phyloP scores from a whole-genome alignment of 257 asterid species.

The Solanum sitiens region DNA sequence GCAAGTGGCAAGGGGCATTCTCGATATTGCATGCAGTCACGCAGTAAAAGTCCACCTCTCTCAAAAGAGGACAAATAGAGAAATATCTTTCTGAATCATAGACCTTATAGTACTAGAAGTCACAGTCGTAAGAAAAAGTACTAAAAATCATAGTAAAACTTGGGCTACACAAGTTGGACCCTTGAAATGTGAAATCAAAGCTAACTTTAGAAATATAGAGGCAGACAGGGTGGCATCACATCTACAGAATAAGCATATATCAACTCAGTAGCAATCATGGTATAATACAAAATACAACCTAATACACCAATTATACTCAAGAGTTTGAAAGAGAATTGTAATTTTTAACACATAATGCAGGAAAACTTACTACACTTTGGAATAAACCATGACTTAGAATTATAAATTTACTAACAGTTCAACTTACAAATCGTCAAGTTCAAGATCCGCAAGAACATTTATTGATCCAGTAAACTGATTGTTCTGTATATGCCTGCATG shows the following conservation, averaged over 20 bases:
- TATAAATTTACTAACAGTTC: neutral
- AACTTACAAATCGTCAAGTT: constrained; percentile 49
- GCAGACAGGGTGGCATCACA: neutral
- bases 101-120: neutral
- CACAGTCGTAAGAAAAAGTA: neutral
- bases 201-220: neutral
- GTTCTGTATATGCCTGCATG: constrained; percentile 42
- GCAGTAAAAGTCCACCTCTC: neutral
- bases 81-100: neutral
- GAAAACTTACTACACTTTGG: neutral
- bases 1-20: neutral
- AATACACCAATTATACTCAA: neutral
- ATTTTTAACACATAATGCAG: neutral
- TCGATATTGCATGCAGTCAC: neutral
- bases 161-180: neutral
- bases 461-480: constrained; percentile 50
- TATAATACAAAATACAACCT: neutral
- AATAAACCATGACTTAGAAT: neutral
- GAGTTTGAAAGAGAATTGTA: neutral
- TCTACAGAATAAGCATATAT: neutral
- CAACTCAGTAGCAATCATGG: neutral
- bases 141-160: neutral
- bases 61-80: neutral
- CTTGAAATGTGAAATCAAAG: neutral
- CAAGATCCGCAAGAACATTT: constrained; percentile 44